phyloP scores from a whole-genome alignment of 495 filamentous ascomycete species.

The Ascodesmis nigricans region DNA sequence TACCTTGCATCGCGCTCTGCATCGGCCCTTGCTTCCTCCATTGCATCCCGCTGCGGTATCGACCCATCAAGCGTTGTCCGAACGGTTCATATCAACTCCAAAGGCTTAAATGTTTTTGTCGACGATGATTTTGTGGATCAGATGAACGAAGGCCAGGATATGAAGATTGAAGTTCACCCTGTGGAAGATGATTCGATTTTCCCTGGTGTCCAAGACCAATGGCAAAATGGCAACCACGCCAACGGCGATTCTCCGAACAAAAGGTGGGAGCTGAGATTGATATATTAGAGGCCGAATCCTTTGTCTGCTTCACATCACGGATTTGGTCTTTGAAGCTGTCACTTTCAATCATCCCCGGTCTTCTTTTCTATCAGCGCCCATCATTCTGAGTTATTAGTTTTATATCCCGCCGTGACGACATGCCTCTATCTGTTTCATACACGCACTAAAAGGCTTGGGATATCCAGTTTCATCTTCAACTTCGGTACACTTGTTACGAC shows the following conservation, averaged over 20 bases:
- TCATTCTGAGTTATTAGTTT: conserved; percentile 5
- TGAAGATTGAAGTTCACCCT: conserved; percentile 31
- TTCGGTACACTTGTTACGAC: not conserved
- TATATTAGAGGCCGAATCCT: conserved; percentile 11
- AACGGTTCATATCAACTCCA: conserved; percentile 44
- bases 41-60: conserved; percentile 58
- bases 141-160: conserved; percentile 76
- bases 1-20: conserved; percentile 62
- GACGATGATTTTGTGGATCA: conserved; percentile 82
- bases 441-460: conserved; percentile 1
- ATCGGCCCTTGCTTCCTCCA: conserved; percentile 42
- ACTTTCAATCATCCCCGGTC: not conserved
- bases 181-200: conserved; percentile 17
- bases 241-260: conserved; percentile 27
- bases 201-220: conserved; percentile 19
- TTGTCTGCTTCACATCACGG: not conserved
- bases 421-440: conserved; percentile 10
- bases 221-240: conserved; percentile 18
- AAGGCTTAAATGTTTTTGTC: conserved; percentile 60
- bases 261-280: conserved; percentile 18
- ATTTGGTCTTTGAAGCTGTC: conserved; percentile 2
- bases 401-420: conserved; percentile 9
- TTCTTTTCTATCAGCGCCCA: conserved; percentile 1
- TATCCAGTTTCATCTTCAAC: not conserved
- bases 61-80: conserved; percentile 46